A percentile compares a stretch with the other conserved stretches of the same genome.
Evolutionary conservation across 257 asterid genomes (phyloP).

Genomic region (Oldenlandia corymbosa): DNA sequence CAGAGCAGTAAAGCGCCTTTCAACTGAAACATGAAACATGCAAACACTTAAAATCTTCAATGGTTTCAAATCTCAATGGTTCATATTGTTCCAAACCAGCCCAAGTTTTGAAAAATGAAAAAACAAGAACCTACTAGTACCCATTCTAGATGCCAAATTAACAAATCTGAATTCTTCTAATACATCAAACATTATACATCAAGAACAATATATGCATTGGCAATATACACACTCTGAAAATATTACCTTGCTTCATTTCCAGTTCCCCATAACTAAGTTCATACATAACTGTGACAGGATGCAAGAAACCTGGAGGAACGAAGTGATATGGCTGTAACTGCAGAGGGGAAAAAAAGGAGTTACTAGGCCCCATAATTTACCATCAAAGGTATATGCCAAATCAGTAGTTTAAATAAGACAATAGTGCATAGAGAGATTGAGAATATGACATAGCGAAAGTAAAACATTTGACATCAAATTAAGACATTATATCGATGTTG

Average conservation of each 20-base stretch:
- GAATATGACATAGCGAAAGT: neutral
- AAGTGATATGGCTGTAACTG: slow-evolving; percentile 89
- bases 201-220: neutral
- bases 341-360: slow-evolving; percentile 23
- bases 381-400: neutral
- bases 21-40: neutral
- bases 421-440: neutral
- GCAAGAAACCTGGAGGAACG: slow-evolving; percentile 70
- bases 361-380: slow-evolving; percentile 21
- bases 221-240: neutral
- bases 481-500: too few relatives aligned
- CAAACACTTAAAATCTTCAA: neutral
- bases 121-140: neutral
- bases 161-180: neutral
- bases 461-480: too few relatives aligned
- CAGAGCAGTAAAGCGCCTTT: neutral
- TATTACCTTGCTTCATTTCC: slow-evolving; percentile 85
- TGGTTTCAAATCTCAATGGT: neutral
- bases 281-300: slow-evolving; percentile 69
- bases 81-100: neutral
- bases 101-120: neutral
- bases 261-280: slow-evolving; percentile 92
- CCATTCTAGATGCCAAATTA: neutral
- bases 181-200: neutral
- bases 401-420: neutral